These are phyloP conservation scores for Candida pseudoviswanathii DNA, from an alignment of 1,139 yeast genomes.

Conservation along the genomic window DNA sequence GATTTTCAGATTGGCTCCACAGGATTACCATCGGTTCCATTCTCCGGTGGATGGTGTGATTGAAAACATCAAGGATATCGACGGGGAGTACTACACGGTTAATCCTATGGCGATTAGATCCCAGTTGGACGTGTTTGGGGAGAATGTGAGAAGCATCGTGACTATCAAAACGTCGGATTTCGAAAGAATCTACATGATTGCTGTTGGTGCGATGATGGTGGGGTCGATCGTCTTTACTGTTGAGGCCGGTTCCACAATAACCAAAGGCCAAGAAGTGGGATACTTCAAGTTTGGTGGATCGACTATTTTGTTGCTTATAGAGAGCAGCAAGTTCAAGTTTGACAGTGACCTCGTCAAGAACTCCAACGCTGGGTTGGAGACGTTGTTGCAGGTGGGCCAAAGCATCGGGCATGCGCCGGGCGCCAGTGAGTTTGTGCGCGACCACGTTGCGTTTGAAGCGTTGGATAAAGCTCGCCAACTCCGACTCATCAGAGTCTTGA, in stretches of 20 bases:
- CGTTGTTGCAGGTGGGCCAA: conserved; percentile 87
- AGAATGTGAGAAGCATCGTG: conserved; percentile 76
- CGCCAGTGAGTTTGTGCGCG: conserved; percentile 51
- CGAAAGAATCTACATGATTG: conserved; percentile 75
- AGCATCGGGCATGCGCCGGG: conserved; percentile 77
- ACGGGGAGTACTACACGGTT: conserved; percentile 93
- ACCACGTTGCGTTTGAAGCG: conserved; percentile 45
- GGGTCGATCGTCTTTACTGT: conserved; percentile 82
- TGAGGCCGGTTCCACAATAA: conserved; percentile 57
- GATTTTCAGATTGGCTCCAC: conserved; percentile 90
- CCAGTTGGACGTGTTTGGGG: conserved; percentile 88
- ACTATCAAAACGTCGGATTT: conserved; percentile 74
- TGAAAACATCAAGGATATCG: conserved; percentile 66
- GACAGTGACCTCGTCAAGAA: conserved; percentile 76
- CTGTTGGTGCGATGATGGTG: conserved; percentile 99
- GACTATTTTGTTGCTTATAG: conserved; percentile 65
- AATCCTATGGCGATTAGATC: conserved; percentile 97
- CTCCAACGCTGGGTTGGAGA: conserved; percentile 72
- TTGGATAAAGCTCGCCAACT: conserved; percentile 52
- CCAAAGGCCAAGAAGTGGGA: conserved; percentile 84
- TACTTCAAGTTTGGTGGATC: conserved; percentile 97
- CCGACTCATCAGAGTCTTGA: conserved; percentile 60
- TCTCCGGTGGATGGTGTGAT: conserved; percentile 78
- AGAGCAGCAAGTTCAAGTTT: conserved; percentile 43
- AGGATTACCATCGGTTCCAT: conserved; percentile 94